Evolutionary conservation across 306 rosid species (phyloP), one percentile per base, ranked within the genome.

Genomic region (Ceratonia siliqua): DNA sequence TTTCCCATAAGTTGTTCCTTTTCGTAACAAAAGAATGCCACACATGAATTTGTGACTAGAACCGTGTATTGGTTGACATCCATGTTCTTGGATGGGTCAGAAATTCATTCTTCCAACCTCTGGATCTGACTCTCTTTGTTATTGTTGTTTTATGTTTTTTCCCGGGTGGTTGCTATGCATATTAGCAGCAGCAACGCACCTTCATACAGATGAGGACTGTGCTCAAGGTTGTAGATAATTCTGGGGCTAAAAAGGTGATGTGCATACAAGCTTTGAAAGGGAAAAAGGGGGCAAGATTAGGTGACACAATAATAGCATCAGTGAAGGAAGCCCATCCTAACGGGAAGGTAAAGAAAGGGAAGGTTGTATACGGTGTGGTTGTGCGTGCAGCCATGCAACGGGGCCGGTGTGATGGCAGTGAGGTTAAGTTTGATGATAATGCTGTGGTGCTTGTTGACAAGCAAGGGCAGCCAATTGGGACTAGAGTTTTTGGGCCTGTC

Each of bases 391-490:
- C 96, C 2, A 87, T 89, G 97, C 97, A 82, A 72, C 62, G 28
- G 52, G 93, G 97, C 21, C 89, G 96, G 0, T 89, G 93, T 39
- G 96, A 94, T 61, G 96, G 98, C 72, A 94, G 97, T 41, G 97
- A 92, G 86, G 93, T 92, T 76, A 92, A 85, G 88, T 85, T 92
- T 72, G 96, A 92, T 75, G 97, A 92, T 70, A 90, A 92, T 62
- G 92, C 91, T 6, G 97, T 85, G 64, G 92, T 92, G 21, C 89
- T 90, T 18, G 93, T 90, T 15, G 94, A 94, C 89, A 94, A 94
- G 87, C 94, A 91, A 82, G 96, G 98, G 18, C 94, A 89, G 63
- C 96, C 98, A 9, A 88, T 88, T 32, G 97, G 98, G n/a, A 94
- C 97, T 0, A 86, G 96, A 80, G 97, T 89, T 54, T 94, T 91